phyloP scores from a whole-genome alignment of 495 filamentous ascomycete genomes.

The Hypoxylon lienhwacheense region DNA sequence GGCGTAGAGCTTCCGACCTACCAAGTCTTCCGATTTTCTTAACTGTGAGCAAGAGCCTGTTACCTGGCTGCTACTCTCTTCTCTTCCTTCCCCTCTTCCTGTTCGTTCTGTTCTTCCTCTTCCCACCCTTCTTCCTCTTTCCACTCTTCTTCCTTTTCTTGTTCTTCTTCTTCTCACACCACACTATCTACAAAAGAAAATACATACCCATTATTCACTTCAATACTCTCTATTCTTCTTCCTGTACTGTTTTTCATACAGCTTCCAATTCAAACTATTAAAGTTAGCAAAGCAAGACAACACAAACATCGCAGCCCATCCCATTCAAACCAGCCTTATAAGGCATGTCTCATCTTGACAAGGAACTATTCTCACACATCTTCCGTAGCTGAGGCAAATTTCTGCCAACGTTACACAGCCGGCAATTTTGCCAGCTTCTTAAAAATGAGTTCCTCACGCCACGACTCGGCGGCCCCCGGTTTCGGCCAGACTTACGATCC shows the following conservation, averaged over 20 bases:
- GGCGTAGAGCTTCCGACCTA: constrained; percentile 10
- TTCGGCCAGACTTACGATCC: constrained; percentile 86
- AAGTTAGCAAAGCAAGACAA: background rate
- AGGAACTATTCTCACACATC: background rate
- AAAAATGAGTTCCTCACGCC: constrained; percentile 72
- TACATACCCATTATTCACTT: no score
- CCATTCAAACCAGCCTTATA: background rate
- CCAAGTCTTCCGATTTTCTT: constrained; percentile 26
- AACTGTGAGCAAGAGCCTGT: constrained; percentile 27
- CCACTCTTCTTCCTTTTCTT: no score
- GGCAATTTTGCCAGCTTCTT: constrained; percentile 67
- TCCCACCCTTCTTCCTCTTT: no score
- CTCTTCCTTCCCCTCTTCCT: constrained; percentile 2
- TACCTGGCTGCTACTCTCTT: background rate
- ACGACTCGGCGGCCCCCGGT: constrained; percentile 61
- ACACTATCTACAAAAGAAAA: no score
- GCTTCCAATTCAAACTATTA: background rate
- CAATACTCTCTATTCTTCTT: background rate
- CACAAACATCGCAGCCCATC: background rate
- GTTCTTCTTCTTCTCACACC: no score
- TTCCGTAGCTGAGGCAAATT: background rate
- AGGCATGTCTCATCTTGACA: constrained; percentile 1
- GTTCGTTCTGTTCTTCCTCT: background rate
- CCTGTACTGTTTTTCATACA: no score
- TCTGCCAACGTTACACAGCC: background rate